A percentile compares a stretch with the other conserved stretches of the same genome.
These are phyloP conservation scores for Populus tremula DNA, from an alignment of 345 rosid species.

Conservation along the genomic window DNA sequence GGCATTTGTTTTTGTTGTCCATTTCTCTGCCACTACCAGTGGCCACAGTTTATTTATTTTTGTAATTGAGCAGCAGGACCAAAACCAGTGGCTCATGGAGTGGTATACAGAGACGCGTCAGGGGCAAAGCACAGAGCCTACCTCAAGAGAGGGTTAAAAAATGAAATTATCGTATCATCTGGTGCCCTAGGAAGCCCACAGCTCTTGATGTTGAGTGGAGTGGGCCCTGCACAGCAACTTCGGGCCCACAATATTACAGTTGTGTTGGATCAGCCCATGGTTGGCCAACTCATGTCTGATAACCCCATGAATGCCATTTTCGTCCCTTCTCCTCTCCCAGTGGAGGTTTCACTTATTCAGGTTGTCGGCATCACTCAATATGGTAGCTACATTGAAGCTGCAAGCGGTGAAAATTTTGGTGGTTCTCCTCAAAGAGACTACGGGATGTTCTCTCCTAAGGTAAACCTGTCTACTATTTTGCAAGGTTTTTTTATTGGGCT, in stretches of 20 bases:
- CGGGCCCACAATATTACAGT: constrained; percentile 13
- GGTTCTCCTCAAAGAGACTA: constrained; percentile 9
- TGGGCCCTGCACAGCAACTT: constrained; percentile 25
- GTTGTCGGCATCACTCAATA: constrained; percentile 23
- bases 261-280: constrained; percentile 19
- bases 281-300: constrained; percentile 30
- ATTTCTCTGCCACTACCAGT: too few species aligned
- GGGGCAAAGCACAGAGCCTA: constrained; percentile 21
- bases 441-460: constrained; percentile 40
- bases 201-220: constrained; percentile 28
- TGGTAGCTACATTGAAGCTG: constrained; percentile 29
- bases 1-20: too few species aligned
- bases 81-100: constrained; percentile 25
- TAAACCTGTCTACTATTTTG: not conserved
- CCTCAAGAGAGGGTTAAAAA: constrained; percentile 12
- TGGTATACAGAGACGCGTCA: constrained; percentile 13
- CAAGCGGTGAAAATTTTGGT: constrained; percentile 21
- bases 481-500: not conserved
- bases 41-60: too few species aligned
- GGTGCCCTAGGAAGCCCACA: constrained; percentile 35
- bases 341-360: constrained; percentile 25
- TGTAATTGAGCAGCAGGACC: not conserved
- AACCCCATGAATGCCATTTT: constrained; percentile 30
- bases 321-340: constrained; percentile 21
- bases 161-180: constrained; percentile 26